Conservation (phyloP, 2,329 filamentous ascomycete species). For the Dactylellina sp. region DNA sequence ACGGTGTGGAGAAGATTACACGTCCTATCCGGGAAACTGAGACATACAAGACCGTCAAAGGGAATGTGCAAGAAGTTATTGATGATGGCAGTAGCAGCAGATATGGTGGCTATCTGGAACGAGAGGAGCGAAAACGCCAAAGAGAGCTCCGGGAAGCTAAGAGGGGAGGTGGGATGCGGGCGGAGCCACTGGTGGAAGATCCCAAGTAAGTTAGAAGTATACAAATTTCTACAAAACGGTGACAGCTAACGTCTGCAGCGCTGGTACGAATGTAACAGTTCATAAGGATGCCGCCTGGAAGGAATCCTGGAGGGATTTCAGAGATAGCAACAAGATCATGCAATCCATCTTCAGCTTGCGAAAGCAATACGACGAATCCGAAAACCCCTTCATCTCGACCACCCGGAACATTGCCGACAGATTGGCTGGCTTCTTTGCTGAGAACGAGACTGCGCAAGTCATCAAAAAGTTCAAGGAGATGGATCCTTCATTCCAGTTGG, state of each 20-base stretch:
- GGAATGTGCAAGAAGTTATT: conserved; percentile 89
- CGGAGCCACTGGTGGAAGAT: conserved; percentile 80
- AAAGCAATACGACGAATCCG: conserved; percentile 91
- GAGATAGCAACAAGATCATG: conserved; percentile 86
- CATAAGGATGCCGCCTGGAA: conserved; percentile 99
- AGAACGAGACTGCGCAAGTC: conserved; percentile 96
- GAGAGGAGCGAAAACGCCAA: conserved; percentile 87
- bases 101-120: conserved; percentile 96
- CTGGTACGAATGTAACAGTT: conserved; percentile 90
- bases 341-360: conserved; percentile 89
- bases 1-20: conserved; percentile 92
- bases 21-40: conserved; percentile 93
- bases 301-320: conserved; percentile 97
- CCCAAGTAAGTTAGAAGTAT: conserved; percentile 76
- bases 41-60: conserved; percentile 77
- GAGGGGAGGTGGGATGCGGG: conserved; percentile 67
- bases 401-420: conserved; percentile 93
- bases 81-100: conserved; percentile 96
- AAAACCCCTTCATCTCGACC: conserved; percentile 93
- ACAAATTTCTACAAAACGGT: conserved; percentile 47
- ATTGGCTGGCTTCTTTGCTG: conserved; percentile 94
- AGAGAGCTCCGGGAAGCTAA: conserved; percentile 78
- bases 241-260: conserved; percentile 68
- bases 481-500: conserved; percentile 93
- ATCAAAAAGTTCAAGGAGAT: conserved; percentile 98